Conservation (phyloP, 208 protist species). For the Wallacemonas sp. region DNA sequence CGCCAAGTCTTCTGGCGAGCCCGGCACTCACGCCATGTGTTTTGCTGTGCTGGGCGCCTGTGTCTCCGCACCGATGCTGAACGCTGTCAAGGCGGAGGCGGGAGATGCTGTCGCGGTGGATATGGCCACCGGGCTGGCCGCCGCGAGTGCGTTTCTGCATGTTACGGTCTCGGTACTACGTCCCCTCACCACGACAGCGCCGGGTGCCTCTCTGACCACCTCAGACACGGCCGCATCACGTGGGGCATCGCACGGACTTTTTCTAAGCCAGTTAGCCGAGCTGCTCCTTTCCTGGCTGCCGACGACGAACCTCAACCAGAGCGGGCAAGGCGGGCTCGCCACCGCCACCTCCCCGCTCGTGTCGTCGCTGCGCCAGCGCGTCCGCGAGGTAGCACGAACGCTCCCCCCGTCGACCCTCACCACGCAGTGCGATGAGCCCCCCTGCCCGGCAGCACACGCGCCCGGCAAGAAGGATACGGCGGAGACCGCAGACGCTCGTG, state of each 20-base stretch:
- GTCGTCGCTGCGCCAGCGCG: too few species aligned
- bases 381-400: too few species aligned
- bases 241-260: not conserved
- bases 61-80: not conserved
- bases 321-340: too few species aligned
- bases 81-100: not conserved
- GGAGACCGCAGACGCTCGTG: too few species aligned
- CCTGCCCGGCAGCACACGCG: too few species aligned
- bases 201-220: not conserved
- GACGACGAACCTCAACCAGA: too few species aligned
- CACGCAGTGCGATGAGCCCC: too few species aligned
- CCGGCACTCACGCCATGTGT: not conserved
- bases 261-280: not conserved
- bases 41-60: not conserved
- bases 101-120: not conserved
- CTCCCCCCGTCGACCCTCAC: too few species aligned
- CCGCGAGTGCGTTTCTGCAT: slow-evolving; percentile 26
- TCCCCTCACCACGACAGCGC: not conserved
- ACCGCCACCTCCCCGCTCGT: too few species aligned
- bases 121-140: slow-evolving; percentile 15
- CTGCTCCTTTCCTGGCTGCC: slow-evolving; percentile 4
- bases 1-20: not conserved
- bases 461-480: too few species aligned
- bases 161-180: slow-evolving; percentile 10
- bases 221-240: not conserved